phyloP scores from a whole-genome alignment of 306 rosid genomes.

The Medicago lupulina region DNA sequence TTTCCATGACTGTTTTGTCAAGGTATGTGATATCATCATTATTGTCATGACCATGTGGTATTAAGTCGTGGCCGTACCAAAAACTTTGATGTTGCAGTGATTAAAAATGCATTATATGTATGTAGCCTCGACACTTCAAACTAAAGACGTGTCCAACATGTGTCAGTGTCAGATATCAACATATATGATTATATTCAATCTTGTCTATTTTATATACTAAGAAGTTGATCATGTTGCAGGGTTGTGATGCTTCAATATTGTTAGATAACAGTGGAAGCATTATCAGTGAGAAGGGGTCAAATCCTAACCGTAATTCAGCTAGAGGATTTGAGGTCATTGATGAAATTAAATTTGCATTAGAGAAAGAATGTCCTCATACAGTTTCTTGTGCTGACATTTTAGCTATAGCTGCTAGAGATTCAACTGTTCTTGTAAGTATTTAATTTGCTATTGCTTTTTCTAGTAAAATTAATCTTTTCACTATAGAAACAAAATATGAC shows the following conservation, averaged over 20 bases:
- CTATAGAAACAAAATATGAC: neutral
- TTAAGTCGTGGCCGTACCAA: neutral
- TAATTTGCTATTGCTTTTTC: neutral
- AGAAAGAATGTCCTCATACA: conserved; percentile 72
- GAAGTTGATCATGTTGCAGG: conserved; percentile 57
- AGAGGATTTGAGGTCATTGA: conserved; percentile 83
- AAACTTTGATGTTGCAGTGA: neutral
- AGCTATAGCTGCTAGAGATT: conserved; percentile 88
- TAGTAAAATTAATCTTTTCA: too few relatives aligned
- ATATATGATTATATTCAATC: too few relatives aligned
- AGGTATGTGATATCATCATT: conserved; percentile 47
- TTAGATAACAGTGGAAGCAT: conserved; percentile 69
- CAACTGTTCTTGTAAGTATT: conserved; percentile 72
- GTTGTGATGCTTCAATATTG: conserved; percentile 87
- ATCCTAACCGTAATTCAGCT: conserved; percentile 79
- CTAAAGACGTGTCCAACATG: too few relatives aligned
- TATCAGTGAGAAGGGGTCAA: conserved; percentile 72
- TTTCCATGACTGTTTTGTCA: conserved; percentile 92
- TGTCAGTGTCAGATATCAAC: too few relatives aligned
- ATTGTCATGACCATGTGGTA: neutral
- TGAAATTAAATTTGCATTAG: conserved; percentile 76
- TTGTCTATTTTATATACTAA: neutral
- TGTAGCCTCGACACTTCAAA: too few relatives aligned
- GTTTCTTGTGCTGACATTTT: conserved; percentile 94
- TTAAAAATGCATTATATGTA: too few relatives aligned